Evolutionary conservation across 805 yeast species (phyloP).

Genomic region (Spathaspora gorwiae): DNA sequence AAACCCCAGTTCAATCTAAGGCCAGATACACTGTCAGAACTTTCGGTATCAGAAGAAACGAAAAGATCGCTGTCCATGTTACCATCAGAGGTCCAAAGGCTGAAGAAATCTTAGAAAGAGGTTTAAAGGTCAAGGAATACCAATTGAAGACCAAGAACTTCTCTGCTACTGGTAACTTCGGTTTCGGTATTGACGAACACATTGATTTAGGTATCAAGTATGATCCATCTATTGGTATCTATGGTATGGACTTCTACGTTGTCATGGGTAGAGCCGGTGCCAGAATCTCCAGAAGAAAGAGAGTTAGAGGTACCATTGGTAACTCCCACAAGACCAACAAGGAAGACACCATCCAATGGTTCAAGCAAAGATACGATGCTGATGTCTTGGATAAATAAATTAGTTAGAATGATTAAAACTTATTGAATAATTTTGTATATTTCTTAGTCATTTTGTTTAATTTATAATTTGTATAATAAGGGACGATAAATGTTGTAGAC

Average conservation of each 20-base stretch:
- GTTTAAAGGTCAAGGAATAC: slow-evolving; percentile 99
- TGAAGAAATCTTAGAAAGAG: slow-evolving; percentile 97
- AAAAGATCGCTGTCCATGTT: slow-evolving; percentile 98
- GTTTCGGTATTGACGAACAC: slow-evolving; percentile 99
- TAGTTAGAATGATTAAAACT: slow-evolving; percentile 3
- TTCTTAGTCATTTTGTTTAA: not conserved
- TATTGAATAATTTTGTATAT: slow-evolving; percentile 1
- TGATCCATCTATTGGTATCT: slow-evolving; percentile 98
- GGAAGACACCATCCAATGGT: slow-evolving; percentile 96
- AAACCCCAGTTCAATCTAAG: slow-evolving; percentile 99
- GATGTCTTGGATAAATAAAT: slow-evolving; percentile 82
- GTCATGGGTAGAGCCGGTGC: slow-evolving; percentile 99
- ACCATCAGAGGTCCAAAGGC: slow-evolving; percentile 99
- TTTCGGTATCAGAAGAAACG: slow-evolving; percentile 99
- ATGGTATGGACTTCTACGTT: slow-evolving; percentile 99
- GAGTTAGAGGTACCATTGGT: slow-evolving; percentile 84
- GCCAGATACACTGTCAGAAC: slow-evolving; percentile 99
- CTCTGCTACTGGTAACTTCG: slow-evolving; percentile 99
- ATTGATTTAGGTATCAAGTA: slow-evolving; percentile 99
- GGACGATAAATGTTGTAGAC: not conserved
- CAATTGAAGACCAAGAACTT: slow-evolving; percentile 93
- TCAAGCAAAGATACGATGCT: slow-evolving; percentile 99
- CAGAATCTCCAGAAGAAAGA: slow-evolving; percentile 98
- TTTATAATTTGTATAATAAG: not conserved
- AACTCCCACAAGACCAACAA: slow-evolving; percentile 85